Evolutionary conservation across 164 flowering plant species (phyloP), one percentile per base, ranked within the genome.

Genomic region (Litsea cubeba): DNA sequence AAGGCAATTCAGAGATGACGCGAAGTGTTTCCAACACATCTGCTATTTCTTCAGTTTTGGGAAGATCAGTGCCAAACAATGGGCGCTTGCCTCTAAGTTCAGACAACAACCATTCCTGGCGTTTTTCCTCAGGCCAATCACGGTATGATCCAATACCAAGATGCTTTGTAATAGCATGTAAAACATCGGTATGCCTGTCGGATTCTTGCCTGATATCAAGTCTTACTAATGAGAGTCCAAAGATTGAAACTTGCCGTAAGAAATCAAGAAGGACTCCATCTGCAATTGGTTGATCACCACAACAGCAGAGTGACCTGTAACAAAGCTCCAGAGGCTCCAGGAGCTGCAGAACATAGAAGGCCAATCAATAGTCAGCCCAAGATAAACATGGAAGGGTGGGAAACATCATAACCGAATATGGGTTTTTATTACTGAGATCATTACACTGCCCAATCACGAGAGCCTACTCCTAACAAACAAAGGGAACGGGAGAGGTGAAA

Each of bases 201-300:
- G 99, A 96, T 74, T 96, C 99, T 86, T 96, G 99, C 79, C 99
- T 84, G 54, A 96, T 92, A 79, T 96, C 99, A 65, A 96, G 93
- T 76, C 93, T 86, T 74, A 96, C 98, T 46, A 96, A 90, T 32
- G 99, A 87, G 51, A 96, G 87, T 0, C 99, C 99, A 79, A 96
- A 96, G 22, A 96, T 96, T 15, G 97, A 96, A 50, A 94, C 97
- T 87, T 96, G 98, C 62, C 99, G 83, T 81, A 96, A 79, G 83
- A 96, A 94, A 83, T 96, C 99, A 60, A 96, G 94, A 74, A 96
- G 97, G 86, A 88, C 90, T 74, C 99, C 99, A 80, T 96, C 99
- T 70, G 99, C 99, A 80, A 96, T 94, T 24, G 94, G 76, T 15
- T 86, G 88, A 75, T 96, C 99, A 71, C 99, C 99, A 76, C 94